Base-by-base conservation (phyloP, 371 early-diverging fungal genomes). In the Mortierella sp. region DNA sequence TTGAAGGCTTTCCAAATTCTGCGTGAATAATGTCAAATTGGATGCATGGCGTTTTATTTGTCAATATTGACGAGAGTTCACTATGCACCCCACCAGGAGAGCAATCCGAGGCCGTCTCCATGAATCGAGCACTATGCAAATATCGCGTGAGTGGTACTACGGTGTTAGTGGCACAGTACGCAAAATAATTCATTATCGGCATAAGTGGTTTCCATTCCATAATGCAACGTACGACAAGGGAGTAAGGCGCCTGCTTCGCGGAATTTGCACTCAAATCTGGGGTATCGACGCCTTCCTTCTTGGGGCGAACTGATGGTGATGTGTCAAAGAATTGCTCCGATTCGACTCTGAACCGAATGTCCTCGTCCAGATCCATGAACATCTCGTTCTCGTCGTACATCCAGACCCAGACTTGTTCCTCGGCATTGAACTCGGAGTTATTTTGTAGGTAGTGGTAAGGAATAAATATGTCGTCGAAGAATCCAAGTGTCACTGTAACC, bases 401-500 rank as follows among this genome's bases (percentile, higher is more conserved):
- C 94, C 95, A 97, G 6, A 93, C 89, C 96, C 95, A 97, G 31
- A 91, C 88, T 57, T 89, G 89, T 61, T 94, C 92, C 5, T 83
- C 84, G 28, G 85, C 80, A 72, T 92, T 90, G 80, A 90, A 95
- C 49, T 85, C 87, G 14, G 88, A 83, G 43, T 85, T 86, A 2
- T 70, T 60, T 46, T 90, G 92, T 64, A 93, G 81, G 43, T 86
- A 81, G 30, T 78, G 78, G 9, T 87, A 82, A 1, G 96, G 94
- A 39, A 97, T 91, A 49, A 81, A 72, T 17, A 97, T 94, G 79
- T 97, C 97, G 78, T 95, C 94, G 78, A 97, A 97, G 65, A 97
- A 97, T 14, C 90, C 92, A 79, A 97, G 75, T 1, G 95, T 87
- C 5, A 95, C 94, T 89, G 56, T 19, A 52, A n/a, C 31, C 7